Percentiles rank a stretch among this genome's conserved stretches.
phyloP scores from a whole-genome alignment of 768 basidiomycete genomes.

The Dentipellis sp. region DNA sequence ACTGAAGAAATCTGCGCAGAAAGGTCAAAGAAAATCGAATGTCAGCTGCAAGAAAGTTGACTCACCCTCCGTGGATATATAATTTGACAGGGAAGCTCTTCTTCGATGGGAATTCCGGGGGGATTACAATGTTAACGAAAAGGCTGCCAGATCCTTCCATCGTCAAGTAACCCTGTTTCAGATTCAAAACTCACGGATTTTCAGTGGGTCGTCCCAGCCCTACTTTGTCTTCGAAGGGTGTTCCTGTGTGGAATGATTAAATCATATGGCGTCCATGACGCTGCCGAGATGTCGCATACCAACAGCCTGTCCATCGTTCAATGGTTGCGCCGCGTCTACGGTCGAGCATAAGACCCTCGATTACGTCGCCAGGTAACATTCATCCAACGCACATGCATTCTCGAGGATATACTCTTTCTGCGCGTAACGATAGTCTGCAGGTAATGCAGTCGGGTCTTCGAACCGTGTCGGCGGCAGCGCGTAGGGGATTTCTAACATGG shows the following conservation, averaged over 20 bases:
- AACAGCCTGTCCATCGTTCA: constrained; percentile 53
- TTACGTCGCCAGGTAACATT: background rate
- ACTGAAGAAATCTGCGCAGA: constrained; percentile 58
- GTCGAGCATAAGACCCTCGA: background rate
- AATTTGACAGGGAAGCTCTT: constrained; percentile 53
- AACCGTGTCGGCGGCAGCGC: constrained; percentile 59
- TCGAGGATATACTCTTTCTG: constrained; percentile 54
- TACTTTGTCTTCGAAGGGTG: constrained; percentile 46
- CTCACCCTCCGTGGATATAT: constrained; percentile 72
- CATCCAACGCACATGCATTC: constrained; percentile 33
- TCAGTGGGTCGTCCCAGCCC: constrained; percentile 62
- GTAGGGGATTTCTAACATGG: constrained; percentile 56
- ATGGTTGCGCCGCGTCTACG: constrained; percentile 52
- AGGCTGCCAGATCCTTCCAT: constrained; percentile 27
- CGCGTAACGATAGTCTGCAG: constrained; percentile 45
- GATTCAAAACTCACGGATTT: constrained; percentile 42
- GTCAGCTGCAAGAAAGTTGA: background rate
- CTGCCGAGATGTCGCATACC: constrained; percentile 23
- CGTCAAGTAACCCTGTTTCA: background rate
- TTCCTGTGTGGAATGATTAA: constrained; percentile 23
- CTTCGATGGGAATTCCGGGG: constrained; percentile 39
- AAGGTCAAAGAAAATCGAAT: background rate
- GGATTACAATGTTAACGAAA: constrained; percentile 57
- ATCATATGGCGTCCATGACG: background rate
- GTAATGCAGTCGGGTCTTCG: constrained; percentile 50